A percentile compares a stretch with the other conserved stretches of the same genome.
Conservation (phyloP, 1,284 basidiomycete genomes). For the Ustilago crameri region DNA sequence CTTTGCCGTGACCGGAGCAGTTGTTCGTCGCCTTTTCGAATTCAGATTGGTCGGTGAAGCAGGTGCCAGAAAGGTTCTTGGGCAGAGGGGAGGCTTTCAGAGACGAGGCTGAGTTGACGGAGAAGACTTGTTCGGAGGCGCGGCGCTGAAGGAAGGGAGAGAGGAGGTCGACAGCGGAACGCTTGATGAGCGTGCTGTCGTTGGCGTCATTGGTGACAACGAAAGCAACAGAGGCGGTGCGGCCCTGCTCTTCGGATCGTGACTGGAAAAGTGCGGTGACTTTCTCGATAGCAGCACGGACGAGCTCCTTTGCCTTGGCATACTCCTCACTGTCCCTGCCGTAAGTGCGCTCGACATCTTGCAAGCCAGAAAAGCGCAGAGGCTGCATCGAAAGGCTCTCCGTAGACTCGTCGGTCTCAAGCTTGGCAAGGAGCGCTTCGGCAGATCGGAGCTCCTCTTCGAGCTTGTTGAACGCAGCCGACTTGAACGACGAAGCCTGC, state of each 20-base stretch:
- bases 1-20: slow-evolving; percentile 60
- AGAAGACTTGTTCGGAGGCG: slow-evolving; percentile 4
- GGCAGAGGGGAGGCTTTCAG: slow-evolving; percentile 17
- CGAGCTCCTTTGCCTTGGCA: slow-evolving; percentile 24
- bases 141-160: slow-evolving; percentile 26
- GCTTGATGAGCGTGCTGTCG: slow-evolving; percentile 17
- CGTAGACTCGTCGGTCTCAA: slow-evolving; percentile 7
- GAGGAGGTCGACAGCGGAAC: slow-evolving; percentile 26
- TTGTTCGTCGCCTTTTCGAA: slow-evolving; percentile 53
- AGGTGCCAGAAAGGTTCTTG: slow-evolving; percentile 42
- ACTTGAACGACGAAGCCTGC: slow-evolving; percentile 32
- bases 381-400: slow-evolving; percentile 40
- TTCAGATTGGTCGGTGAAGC: slow-evolving; percentile 43
- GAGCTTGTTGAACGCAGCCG: slow-evolving; percentile 35
- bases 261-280: slow-evolving; percentile 22
- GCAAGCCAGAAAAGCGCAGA: slow-evolving; percentile 46
- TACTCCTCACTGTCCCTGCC: slow-evolving; percentile 37
- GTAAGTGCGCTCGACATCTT: slow-evolving; percentile 40
- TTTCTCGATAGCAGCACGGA: slow-evolving; percentile 29
- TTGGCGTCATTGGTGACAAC: slow-evolving; percentile 28
- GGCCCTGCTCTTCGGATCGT: slow-evolving; percentile 30
- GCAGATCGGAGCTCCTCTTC: slow-evolving; percentile 35
- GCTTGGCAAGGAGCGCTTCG: slow-evolving; percentile 27
- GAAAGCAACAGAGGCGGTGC: slow-evolving; percentile 36
- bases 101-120: not conserved